Conservation (phyloP, 768 basidiomycete species). For the Tylopilus sp. region DNA sequence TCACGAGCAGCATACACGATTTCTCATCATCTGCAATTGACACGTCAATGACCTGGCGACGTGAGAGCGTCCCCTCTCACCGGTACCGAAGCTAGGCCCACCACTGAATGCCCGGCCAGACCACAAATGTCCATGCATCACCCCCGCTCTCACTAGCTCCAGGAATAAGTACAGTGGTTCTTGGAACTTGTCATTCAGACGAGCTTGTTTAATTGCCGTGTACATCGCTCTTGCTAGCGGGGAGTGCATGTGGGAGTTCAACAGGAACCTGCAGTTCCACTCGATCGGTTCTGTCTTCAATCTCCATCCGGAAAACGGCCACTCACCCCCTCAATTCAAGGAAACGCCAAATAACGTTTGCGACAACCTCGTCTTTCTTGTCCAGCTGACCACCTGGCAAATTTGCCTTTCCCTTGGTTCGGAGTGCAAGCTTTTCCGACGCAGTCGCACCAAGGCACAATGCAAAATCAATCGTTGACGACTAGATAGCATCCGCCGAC, state of each 20-base stretch:
- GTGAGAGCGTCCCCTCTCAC: conserved; percentile 45
- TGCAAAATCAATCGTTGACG: conserved; percentile 95
- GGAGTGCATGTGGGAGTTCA: conserved; percentile 86
- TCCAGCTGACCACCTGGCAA: conserved; percentile 57
- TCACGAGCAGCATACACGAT: conserved; percentile 90
- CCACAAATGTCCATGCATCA: conserved; percentile 94
- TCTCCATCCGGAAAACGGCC: conserved; percentile 3
- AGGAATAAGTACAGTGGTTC: conserved; percentile 93
- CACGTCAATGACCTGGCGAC: conserved; percentile 23
- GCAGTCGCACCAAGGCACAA: conserved; percentile 91
- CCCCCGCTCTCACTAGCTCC: conserved; percentile 93
- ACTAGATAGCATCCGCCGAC: conserved; percentile 46
- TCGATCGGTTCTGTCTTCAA: conserved; percentile 5
- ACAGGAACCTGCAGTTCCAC: conserved; percentile 63
- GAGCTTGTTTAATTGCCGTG: conserved; percentile 68
- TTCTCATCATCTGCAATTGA: conserved; percentile 79
- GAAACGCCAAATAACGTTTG: conserved; percentile 98
- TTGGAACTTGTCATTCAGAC: conserved; percentile 97
- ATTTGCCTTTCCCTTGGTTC: conserved; percentile 71
- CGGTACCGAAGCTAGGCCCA: conserved; percentile 91
- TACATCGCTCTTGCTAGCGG: conserved; percentile 90
- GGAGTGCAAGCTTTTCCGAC: conserved; percentile 71
- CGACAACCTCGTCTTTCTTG: conserved; percentile 97
- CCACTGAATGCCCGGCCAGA: conserved; percentile 86
- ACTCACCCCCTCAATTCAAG: conserved; percentile 87